Percentiles rank a stretch among this genome's conserved stretches.
These are phyloP conservation scores for Botrytis deweyae DNA, from an alignment of 2,329 filamentous ascomycete genomes.

Conservation along the genomic window DNA sequence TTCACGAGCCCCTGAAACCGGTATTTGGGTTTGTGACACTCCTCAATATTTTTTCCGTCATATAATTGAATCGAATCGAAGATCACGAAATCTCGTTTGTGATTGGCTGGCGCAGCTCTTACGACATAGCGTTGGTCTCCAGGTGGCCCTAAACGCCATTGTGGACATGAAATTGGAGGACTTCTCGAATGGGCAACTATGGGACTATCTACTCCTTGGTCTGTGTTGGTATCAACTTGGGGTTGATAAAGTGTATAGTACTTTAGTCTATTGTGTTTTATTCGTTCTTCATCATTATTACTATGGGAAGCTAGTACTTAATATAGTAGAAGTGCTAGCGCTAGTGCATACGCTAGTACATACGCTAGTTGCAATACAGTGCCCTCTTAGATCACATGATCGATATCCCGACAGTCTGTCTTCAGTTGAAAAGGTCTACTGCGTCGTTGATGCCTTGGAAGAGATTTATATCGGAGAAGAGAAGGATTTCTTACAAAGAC, in stretches of 20 bases:
- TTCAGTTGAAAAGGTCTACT: slow-evolving; percentile 39
- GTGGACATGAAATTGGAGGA: neutral
- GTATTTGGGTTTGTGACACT: slow-evolving; percentile 29
- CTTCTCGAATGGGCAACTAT: slow-evolving; percentile 32
- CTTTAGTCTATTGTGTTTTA: too few species aligned
- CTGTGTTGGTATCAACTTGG: too few species aligned
- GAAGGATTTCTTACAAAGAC: slow-evolving; percentile 37
- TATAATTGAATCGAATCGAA: slow-evolving; percentile 39
- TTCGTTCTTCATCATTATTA: too few species aligned
- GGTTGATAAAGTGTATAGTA: too few species aligned
- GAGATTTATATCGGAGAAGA: slow-evolving; percentile 45
- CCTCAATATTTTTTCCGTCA: slow-evolving; percentile 39
- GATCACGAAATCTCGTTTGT: slow-evolving; percentile 33
- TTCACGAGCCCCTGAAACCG: slow-evolving; percentile 27
- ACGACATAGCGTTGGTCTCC: slow-evolving; percentile 24
- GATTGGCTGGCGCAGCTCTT: slow-evolving; percentile 41
- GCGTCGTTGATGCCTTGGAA: slow-evolving; percentile 51
- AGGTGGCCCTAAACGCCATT: neutral
- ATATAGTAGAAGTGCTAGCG: too few species aligned
- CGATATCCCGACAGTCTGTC: too few species aligned
- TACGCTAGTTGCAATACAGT: too few species aligned
- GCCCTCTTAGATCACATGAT: too few species aligned
- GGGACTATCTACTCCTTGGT: slow-evolving; percentile 34
- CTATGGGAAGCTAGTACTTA: too few species aligned
- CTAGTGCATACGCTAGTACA: too few species aligned